A percentile compares a stretch with the other conserved stretches of the same genome.
Conservation (phyloP, 805 yeast genomes). For the Cephaloascus albidus region DNA sequence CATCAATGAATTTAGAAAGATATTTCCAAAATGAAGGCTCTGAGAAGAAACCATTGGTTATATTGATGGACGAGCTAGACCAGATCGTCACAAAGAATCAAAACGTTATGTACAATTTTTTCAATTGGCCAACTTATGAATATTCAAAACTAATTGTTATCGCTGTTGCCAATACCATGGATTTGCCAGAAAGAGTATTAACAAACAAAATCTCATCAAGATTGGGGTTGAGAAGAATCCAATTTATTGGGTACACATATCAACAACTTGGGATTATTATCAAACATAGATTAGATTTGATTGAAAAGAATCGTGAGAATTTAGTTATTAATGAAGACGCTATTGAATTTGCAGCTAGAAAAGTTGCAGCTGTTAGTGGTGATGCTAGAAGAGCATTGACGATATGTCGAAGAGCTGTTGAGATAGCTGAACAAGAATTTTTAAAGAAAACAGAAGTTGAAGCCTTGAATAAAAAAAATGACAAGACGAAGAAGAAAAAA, state of each 20-base stretch:
- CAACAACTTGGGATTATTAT: conserved; percentile 72
- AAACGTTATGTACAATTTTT: conserved; percentile 86
- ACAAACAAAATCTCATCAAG: conserved; percentile 88
- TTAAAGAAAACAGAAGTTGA: conserved; percentile 15
- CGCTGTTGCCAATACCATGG: conserved; percentile 97
- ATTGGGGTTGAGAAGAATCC: conserved; percentile 77
- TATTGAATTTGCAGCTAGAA: conserved; percentile 83
- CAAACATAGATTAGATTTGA: conserved; percentile 49
- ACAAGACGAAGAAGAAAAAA: conserved; percentile 11
- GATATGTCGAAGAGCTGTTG: conserved; percentile 83
- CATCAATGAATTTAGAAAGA: conserved; percentile 62
- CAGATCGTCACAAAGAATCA: conserved; percentile 80
- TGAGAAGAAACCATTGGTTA: conserved; percentile 48
- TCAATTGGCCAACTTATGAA: conserved; percentile 91
- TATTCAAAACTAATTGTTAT: conserved; percentile 76
- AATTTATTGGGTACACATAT: conserved; percentile 82
- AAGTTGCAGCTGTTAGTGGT: conserved; percentile 93
- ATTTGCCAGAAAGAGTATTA: conserved; percentile 81
- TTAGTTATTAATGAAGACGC: conserved; percentile 58
- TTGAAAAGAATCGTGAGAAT: conserved; percentile 25
- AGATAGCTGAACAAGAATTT: conserved; percentile 66
- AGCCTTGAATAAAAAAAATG: conserved; percentile 3
- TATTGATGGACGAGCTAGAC: conserved; percentile 86
- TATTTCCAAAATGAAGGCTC: conserved; percentile 37
- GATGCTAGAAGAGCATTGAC: conserved; percentile 92